Percentiles rank a stretch among this genome's conserved stretches.
These are phyloP conservation scores for Mycena polygramma DNA, from an alignment of 768 basidiomycete species.

Conservation along the genomic window DNA sequence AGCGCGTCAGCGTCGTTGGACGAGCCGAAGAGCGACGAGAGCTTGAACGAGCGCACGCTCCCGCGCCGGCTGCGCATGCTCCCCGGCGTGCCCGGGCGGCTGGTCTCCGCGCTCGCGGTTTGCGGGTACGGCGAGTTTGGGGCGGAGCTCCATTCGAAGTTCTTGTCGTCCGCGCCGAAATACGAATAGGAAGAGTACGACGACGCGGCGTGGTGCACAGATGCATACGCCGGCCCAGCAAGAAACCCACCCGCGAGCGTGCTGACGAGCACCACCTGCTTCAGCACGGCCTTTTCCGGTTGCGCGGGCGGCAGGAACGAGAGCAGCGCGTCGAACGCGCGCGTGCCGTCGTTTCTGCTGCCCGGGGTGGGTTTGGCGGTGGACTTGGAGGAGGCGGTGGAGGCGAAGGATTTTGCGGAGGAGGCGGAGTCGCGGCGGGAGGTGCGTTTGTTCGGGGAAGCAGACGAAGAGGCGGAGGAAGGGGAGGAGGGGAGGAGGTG, in stretches of 20 bases:
- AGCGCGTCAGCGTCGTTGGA: neutral
- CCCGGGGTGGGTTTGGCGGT: neutral
- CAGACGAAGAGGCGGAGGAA: neutral
- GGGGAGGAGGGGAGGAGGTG: neutral
- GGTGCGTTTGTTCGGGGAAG: neutral
- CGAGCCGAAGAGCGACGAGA: neutral
- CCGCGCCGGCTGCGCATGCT: neutral
- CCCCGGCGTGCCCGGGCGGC: constrained; percentile 3
- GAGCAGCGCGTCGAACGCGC: constrained; percentile 57
- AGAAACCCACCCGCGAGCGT: constrained; percentile 31
- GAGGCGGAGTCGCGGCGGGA: neutral
- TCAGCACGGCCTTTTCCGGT: constrained; percentile 58
- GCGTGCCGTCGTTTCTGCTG: constrained; percentile 12
- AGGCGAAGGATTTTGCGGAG: neutral
- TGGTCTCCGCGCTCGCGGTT: constrained; percentile 4
- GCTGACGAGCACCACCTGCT: constrained; percentile 58
- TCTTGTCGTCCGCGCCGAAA: neutral
- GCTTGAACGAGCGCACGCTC: neutral
- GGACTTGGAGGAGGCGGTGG: neutral
- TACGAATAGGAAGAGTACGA: neutral
- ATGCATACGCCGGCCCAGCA: constrained; percentile 13
- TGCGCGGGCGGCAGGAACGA: constrained; percentile 57
- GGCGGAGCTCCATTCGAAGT: constrained; percentile 10
- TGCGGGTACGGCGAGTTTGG: neutral
- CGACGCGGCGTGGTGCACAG: no score